These are phyloP conservation scores for Aspergillus steynii DNA, from an alignment of 495 filamentous ascomycete species.

Conservation along the genomic window DNA sequence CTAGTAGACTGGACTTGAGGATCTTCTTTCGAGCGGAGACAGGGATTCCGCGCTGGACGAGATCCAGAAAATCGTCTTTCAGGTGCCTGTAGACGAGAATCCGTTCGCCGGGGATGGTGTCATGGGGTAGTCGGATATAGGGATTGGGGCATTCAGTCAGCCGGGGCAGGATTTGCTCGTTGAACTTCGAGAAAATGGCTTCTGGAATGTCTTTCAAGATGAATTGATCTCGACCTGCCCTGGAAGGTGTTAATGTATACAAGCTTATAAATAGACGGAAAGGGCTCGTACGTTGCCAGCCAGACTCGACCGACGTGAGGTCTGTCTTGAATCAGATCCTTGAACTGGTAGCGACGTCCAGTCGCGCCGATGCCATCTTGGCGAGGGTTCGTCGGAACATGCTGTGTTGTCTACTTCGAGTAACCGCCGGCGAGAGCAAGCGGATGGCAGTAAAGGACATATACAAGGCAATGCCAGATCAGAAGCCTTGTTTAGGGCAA, in stretches of 20 bases:
- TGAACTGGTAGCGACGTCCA: slow-evolving; percentile 23
- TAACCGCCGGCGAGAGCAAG: no score
- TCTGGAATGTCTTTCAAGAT: slow-evolving; percentile 34
- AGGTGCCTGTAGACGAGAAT: slow-evolving; percentile 47
- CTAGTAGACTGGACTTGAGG: slow-evolving; percentile 41
- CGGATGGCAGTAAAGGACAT: no score
- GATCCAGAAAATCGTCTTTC: slow-evolving; percentile 40
- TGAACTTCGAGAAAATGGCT: slow-evolving; percentile 23
- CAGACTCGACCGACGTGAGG: slow-evolving; percentile 27
- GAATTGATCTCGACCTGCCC: slow-evolving; percentile 26
- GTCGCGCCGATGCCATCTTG: slow-evolving; percentile 15
- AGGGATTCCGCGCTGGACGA: slow-evolving; percentile 37
- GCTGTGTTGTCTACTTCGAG: background rate
- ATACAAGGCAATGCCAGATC: no score
- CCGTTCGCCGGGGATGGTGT: slow-evolving; percentile 41
- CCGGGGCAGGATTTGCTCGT: slow-evolving; percentile 30
- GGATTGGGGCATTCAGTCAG: slow-evolving; percentile 23
- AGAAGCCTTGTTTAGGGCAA: no score
- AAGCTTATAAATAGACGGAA: background rate
- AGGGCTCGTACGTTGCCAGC: slow-evolving; percentile 24
- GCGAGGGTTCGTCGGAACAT: background rate
- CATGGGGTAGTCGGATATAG: slow-evolving; percentile 34
- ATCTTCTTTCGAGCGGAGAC: slow-evolving; percentile 40
- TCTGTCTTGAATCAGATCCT: slow-evolving; percentile 28
- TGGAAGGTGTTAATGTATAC: slow-evolving; percentile 12